Evolutionary conservation across 495 filamentous ascomycete species (phyloP), one percentile per base, ranked within the genome.

Genomic region (Margaritispora aquatica): DNA sequence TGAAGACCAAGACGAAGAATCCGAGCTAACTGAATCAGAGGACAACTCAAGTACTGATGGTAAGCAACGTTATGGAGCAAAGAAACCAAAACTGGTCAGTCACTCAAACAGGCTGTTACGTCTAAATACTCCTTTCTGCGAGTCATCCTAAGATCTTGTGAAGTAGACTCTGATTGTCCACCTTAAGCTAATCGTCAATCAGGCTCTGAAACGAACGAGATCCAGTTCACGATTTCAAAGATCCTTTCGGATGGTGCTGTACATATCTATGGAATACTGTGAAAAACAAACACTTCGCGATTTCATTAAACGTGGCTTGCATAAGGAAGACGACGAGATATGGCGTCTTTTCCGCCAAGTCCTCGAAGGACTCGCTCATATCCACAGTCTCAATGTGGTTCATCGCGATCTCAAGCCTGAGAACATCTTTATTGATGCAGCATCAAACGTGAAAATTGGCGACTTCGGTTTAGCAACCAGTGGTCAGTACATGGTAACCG

Each of bases 331-430:
- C 4, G 85, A 92, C 29, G 86, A 96, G 58, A 76, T 84, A 9
- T 98, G 95, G 95, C 85, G 91, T 31, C 73, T 96, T 8, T 92
- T 96, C 63, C 83, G 94, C 11, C 95, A 97, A 69, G 87, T 96
- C 13, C 77, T 97, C 2, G 92, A 97, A 73, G 94, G 94, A 0
- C 71, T 98, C 17, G 86, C 80, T 36, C 92, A 98, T 71, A 91
- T 98, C 48, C 94, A 98, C 68, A 79, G 86, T 31, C 78, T 94
- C 55, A 91, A 90, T 47, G 96, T 98, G 63, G 93, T 98, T 21
- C 94, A 98, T 67, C 87, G 94, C 0, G 94, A 98, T 70, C 78
- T 98, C n/a, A 97, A 97, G 67, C 94, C 94, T 0, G 95, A 98
- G 66, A 98, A 98, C 62, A 84, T 98, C 50, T 98, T 98, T 73